A percentile compares a stretch with the other conserved stretches of the same genome.
These are phyloP conservation scores for Andrographis paniculata DNA, from an alignment of 305 asterid genomes.

Conservation along the genomic window DNA sequence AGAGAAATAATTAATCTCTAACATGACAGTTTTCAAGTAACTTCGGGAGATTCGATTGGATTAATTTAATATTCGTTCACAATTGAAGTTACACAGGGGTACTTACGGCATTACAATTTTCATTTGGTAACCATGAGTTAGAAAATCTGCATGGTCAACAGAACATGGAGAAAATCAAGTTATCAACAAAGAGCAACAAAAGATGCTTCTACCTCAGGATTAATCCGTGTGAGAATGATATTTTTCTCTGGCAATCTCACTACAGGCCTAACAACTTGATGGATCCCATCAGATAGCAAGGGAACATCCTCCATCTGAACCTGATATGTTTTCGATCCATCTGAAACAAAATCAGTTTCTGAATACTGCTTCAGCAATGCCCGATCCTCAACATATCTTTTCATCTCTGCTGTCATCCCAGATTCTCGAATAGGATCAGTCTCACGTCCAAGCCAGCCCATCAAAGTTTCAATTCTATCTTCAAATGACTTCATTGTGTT, in stretches of 20 bases:
- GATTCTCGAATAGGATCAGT: slow-evolving; percentile 62
- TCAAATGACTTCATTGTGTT: slow-evolving; percentile 97
- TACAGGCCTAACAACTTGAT: slow-evolving; percentile 70
- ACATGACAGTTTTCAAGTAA: not conserved
- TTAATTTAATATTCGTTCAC: not conserved
- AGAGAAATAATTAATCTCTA: not conserved
- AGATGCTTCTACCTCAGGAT: slow-evolving; percentile 66
- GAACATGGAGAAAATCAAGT: slow-evolving; percentile 6
- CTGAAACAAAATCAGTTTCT: slow-evolving; percentile 74
- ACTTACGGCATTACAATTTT: not conserved
- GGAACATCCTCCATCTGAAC: slow-evolving; percentile 77
- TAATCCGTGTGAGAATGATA: slow-evolving; percentile 87
- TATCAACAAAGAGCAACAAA: slow-evolving; percentile 17
- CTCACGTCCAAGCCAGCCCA: slow-evolving; percentile 67
- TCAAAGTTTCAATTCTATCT: slow-evolving; percentile 74
- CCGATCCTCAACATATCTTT: slow-evolving; percentile 83
- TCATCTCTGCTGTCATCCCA: slow-evolving; percentile 90
- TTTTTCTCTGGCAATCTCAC: slow-evolving; percentile 82
- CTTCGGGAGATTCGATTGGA: not conserved
- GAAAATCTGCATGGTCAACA: slow-evolving; percentile 5
- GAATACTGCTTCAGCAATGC: slow-evolving; percentile 83
- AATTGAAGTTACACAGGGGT: not conserved
- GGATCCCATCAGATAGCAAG: slow-evolving; percentile 51
- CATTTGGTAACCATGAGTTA: not conserved
- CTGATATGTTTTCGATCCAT: slow-evolving; percentile 59